Conservation (phyloP, 2,329 filamentous ascomycete species). For the Phyllosticta citribraziliensis region DNA sequence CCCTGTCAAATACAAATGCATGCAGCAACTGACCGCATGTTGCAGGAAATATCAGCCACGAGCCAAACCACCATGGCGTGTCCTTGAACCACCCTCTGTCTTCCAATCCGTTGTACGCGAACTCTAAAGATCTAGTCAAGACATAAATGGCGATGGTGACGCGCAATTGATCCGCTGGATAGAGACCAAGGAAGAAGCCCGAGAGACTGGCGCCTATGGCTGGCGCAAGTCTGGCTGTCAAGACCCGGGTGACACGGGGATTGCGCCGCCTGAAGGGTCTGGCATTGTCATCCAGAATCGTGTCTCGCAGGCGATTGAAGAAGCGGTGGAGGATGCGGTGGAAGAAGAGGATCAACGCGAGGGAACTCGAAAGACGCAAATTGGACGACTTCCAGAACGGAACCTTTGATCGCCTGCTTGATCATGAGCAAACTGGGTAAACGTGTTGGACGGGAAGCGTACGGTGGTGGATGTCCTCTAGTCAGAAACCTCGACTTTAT, state of each 20-base stretch:
- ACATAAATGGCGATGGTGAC: slow-evolving; percentile 74
- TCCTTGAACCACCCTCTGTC: slow-evolving; percentile 55
- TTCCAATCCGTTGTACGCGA: slow-evolving; percentile 74
- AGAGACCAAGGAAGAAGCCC: slow-evolving; percentile 71
- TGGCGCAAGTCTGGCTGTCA: slow-evolving; percentile 77
- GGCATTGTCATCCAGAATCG: slow-evolving; percentile 71
- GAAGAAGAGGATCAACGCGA: slow-evolving; percentile 77
- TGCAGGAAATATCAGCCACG: slow-evolving; percentile 42
- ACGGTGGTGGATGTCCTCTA: slow-evolving; percentile 18
- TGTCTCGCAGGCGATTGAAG: slow-evolving; percentile 66
- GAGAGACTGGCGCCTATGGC: slow-evolving; percentile 85
- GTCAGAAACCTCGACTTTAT: slow-evolving; percentile 28
- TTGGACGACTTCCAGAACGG: slow-evolving; percentile 50
- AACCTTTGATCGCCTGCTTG: slow-evolving; percentile 16
- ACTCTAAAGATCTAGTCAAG: slow-evolving; percentile 73
- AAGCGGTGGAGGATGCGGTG: slow-evolving; percentile 88
- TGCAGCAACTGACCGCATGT: slow-evolving; percentile 41
- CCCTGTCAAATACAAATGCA: slow-evolving; percentile 42
- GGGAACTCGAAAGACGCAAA: slow-evolving; percentile 67
- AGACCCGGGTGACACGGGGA: slow-evolving; percentile 59
- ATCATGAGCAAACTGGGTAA: background rate
- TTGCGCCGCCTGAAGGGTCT: slow-evolving; percentile 75
- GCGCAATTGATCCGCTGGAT: slow-evolving; percentile 60
- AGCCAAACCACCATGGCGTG: slow-evolving; percentile 56
- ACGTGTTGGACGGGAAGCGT: background rate